phyloP scores from a whole-genome alignment of 768 basidiomycete species.

The Peribolospora baueri region DNA sequence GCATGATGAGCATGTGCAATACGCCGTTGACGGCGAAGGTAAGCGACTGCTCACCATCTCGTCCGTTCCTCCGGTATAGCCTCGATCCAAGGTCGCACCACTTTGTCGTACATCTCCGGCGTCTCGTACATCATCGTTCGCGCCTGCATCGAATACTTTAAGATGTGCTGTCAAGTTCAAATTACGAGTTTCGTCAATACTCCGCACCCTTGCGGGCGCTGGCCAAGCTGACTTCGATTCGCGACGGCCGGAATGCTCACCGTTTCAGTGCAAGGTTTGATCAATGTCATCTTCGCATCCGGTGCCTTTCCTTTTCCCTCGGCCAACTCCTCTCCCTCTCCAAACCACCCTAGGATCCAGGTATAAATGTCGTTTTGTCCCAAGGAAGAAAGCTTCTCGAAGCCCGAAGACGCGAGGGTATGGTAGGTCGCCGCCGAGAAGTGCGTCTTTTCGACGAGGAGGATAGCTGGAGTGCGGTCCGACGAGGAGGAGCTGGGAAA shows the following conservation, averaged over 20 bases:
- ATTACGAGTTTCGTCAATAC: too few relatives aligned
- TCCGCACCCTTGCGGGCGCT: not conserved
- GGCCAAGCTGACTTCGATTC: not conserved
- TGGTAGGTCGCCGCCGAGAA: slow-evolving; percentile 25
- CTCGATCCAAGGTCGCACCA: slow-evolving; percentile 56
- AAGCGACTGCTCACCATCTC: not conserved
- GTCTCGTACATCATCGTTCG: slow-evolving; percentile 58
- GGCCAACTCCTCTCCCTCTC: slow-evolving; percentile 37
- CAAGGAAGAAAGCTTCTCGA: slow-evolving; percentile 16
- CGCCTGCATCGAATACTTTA: slow-evolving; percentile 55
- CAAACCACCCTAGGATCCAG: slow-evolving; percentile 29
- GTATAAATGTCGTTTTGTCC: slow-evolving; percentile 22
- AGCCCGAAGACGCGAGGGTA: slow-evolving; percentile 16
- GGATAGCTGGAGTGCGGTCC: slow-evolving; percentile 30
- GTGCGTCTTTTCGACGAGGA: slow-evolving; percentile 56
- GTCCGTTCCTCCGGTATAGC: slow-evolving; percentile 35
- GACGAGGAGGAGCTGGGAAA: slow-evolving; percentile 12
- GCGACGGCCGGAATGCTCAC: slow-evolving; percentile 1
- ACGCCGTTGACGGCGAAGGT: not conserved
- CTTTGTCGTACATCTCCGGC: slow-evolving; percentile 39
- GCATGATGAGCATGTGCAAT: not conserved
- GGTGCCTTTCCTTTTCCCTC: slow-evolving; percentile 19
- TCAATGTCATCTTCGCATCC: slow-evolving; percentile 61
- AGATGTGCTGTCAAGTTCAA: slow-evolving; percentile 33
- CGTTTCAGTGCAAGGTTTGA: slow-evolving; percentile 61